phyloP scores from a whole-genome alignment of 306 rosid species.

The Corylus americana region DNA sequence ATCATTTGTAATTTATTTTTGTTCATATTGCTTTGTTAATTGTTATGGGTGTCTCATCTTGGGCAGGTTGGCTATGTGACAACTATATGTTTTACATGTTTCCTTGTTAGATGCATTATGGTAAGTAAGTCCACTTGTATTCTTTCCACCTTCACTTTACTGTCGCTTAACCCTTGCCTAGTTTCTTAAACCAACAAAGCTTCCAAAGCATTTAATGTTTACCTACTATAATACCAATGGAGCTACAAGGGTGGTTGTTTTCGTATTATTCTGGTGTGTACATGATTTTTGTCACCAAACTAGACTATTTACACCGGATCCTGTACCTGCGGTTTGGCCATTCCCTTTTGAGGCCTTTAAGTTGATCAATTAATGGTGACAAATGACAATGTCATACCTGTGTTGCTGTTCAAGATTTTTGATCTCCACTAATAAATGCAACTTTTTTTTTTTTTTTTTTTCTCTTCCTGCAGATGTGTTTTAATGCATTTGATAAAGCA shows the following conservation, averaged over 20 bases:
- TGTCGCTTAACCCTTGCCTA: constrained; percentile 6
- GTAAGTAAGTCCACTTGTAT: constrained; percentile 66
- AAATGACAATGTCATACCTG: neutral
- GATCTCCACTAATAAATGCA: neutral
- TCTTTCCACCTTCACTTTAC: neutral
- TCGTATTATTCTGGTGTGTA: neutral
- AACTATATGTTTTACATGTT: constrained; percentile 90
- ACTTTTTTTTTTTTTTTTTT: constrained; percentile 16
- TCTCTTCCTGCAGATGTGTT: constrained; percentile 69
- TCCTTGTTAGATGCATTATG: constrained; percentile 92
- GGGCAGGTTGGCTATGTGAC: constrained; percentile 98
- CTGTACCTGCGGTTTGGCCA: neutral
- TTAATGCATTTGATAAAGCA: constrained; percentile 74
- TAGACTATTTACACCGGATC: neutral
- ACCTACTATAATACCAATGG: neutral
- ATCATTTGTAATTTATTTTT: neutral
- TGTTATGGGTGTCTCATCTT: constrained; percentile 26
- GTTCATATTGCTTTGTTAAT: neutral
- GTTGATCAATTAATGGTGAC: neutral
- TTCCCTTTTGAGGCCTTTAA: neutral
- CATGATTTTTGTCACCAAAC: neutral
- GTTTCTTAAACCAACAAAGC: constrained; percentile 16
- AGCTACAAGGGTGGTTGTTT: neutral
- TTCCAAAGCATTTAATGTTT: neutral
- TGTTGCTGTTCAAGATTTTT: constrained; percentile 5